A percentile compares a stretch with the other conserved stretches of the same genome.
phyloP scores from a whole-genome alignment of 768 basidiomycete genomes.

The Russula virescens region DNA sequence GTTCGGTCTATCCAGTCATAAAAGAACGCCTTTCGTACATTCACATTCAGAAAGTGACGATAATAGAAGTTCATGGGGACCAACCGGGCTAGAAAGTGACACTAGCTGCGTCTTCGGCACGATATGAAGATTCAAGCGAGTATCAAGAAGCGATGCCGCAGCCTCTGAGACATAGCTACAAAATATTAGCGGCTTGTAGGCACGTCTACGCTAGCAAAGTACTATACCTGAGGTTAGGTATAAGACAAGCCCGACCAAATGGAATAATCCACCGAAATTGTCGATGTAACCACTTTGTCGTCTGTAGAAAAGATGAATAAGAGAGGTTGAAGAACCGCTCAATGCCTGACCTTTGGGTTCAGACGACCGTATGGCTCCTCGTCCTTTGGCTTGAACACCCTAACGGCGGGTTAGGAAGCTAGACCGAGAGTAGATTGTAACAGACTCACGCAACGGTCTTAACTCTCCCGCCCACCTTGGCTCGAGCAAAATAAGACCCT shows the following conservation, averaged over 20 bases:
- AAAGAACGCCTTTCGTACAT: slow-evolving; percentile 64
- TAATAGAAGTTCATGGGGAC: neutral
- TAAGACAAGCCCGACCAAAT: slow-evolving; percentile 83
- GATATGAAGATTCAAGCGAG: slow-evolving; percentile 65
- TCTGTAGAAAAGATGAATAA: slow-evolving; percentile 38
- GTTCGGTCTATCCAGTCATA: slow-evolving; percentile 88
- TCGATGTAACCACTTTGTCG: slow-evolving; percentile 85
- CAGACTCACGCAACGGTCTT: slow-evolving; percentile 72
- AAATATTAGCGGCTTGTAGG: slow-evolving; percentile 2
- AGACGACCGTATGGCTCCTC: slow-evolving; percentile 85
- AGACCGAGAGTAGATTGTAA: neutral
- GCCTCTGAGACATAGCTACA: slow-evolving; percentile 82
- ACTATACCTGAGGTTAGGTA: slow-evolving; percentile 75
- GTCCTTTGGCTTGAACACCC: slow-evolving; percentile 90
- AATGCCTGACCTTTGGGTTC: slow-evolving; percentile 65
- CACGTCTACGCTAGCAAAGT: neutral
- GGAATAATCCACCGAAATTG: slow-evolving; percentile 88
- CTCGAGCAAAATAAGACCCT: slow-evolving; percentile 88
- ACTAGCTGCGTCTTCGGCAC: slow-evolving; percentile 85
- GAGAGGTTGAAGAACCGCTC: neutral
- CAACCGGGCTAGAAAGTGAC: slow-evolving; percentile 65
- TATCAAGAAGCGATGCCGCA: slow-evolving; percentile 79
- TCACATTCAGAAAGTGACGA: neutral
- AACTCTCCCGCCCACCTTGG: slow-evolving; percentile 67
- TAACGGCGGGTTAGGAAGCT: slow-evolving; percentile 28